Evolutionary conservation across 106 monocot species (phyloP).

Genomic region (Dioscorea dumetorum): DNA sequence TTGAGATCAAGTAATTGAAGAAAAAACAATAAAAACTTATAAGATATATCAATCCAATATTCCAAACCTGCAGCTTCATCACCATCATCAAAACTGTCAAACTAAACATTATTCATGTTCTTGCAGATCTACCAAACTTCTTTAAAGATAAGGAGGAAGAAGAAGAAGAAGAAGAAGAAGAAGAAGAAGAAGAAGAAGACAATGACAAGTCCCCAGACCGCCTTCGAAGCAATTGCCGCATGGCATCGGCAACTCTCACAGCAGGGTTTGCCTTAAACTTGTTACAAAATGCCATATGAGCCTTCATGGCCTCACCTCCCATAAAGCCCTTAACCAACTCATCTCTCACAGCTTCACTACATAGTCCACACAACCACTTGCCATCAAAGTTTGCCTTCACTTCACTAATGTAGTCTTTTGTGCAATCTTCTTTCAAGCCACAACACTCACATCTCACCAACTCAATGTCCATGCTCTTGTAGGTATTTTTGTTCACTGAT

Average conservation of each 20-base stretch:
- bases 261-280: slow-evolving; percentile 34
- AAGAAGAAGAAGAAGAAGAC: not conserved
- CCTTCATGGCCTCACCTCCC: slow-evolving; percentile 25
- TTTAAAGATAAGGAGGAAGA: not conserved
- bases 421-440: slow-evolving; percentile 39
- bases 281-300: slow-evolving; percentile 30
- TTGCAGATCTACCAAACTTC: slow-evolving; percentile 5
- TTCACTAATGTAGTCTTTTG: slow-evolving; percentile 27
- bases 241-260: slow-evolving; percentile 37
- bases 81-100: no score
- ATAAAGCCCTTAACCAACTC: slow-evolving; percentile 12
- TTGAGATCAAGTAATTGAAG: no score
- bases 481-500: not conserved
- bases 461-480: slow-evolving; percentile 22
- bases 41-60: no score
- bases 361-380: slow-evolving; percentile 26
- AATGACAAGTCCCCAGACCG: slow-evolving; percentile 16
- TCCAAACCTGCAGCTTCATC: no score
- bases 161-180: no score
- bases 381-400: slow-evolving; percentile 31
- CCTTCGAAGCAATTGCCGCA: slow-evolving; percentile 42
- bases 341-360: slow-evolving; percentile 33
- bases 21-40: no score
- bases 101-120: not conserved
- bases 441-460: slow-evolving; percentile 44